These are phyloP conservation scores for Dendrobium officinale DNA, from an alignment of 106 monocot genomes.

Conservation along the genomic window DNA sequence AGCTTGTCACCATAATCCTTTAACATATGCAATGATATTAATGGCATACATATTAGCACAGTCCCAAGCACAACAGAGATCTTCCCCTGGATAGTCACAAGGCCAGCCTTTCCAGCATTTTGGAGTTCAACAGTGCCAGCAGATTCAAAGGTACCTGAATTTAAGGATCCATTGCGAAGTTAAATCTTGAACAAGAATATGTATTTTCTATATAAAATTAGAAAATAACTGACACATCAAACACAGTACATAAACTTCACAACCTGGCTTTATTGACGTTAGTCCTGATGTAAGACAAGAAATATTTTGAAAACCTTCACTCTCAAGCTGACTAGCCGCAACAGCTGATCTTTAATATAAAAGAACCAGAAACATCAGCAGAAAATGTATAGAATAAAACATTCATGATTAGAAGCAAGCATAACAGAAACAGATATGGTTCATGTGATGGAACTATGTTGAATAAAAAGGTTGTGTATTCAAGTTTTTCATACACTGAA, in stretches of 20 bases:
- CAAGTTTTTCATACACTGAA: no score
- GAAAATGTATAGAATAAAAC: background rate
- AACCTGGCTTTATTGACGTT: conserved; percentile 84
- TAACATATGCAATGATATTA: background rate
- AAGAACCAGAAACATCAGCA: conserved; percentile 8
- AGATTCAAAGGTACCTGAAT: conserved; percentile 83
- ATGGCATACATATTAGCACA: conserved; percentile 72
- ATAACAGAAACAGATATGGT: background rate
- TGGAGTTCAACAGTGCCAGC: conserved; percentile 72
- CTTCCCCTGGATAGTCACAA: conserved; percentile 90
- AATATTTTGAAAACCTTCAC: conserved; percentile 67
- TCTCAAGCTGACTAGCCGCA: conserved; percentile 65
- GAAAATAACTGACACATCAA: background rate
- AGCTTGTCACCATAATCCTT: no score
- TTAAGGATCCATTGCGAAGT: background rate
- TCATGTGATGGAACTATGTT: background rate
- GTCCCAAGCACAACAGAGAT: conserved; percentile 91
- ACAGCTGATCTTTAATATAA: conserved; percentile 61
- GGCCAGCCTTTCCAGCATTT: conserved; percentile 91
- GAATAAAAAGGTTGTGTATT: background rate
- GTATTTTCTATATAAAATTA: background rate
- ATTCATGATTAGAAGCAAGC: conserved; percentile 1
- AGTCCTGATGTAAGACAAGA: conserved; percentile 81
- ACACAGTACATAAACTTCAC: background rate
- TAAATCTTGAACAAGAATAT: background rate